Percentiles rank a stretch among this genome's conserved stretches.
phyloP scores from a whole-genome alignment of 331 rosid genomes.

The Spiraea crenata region DNA sequence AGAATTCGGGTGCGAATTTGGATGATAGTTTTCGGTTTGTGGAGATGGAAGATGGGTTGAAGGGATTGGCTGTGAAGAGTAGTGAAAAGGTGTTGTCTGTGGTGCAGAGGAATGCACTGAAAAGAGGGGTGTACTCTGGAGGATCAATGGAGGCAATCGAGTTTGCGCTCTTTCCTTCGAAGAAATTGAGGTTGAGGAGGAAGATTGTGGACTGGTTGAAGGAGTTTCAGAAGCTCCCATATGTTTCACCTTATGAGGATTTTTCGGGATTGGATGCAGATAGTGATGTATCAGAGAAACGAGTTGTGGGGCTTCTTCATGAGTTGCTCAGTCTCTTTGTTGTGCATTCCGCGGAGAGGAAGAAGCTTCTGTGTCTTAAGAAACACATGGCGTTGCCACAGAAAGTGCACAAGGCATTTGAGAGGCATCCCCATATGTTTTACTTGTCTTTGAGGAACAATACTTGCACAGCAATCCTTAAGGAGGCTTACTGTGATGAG shows the following conservation, averaged over 20 bases:
- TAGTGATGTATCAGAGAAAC: slow-evolving; percentile 70
- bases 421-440: slow-evolving; percentile 81
- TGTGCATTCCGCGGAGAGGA: slow-evolving; percentile 82
- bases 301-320: slow-evolving; percentile 77
- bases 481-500: slow-evolving; percentile 59
- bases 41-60: slow-evolving; percentile 70
- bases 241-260: slow-evolving; percentile 78
- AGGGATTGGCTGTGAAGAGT: slow-evolving; percentile 53
- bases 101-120: slow-evolving; percentile 61
- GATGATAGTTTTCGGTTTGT: slow-evolving; percentile 71
- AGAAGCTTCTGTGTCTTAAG: slow-evolving; percentile 72
- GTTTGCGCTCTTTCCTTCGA: slow-evolving; percentile 66
- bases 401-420: slow-evolving; percentile 83
- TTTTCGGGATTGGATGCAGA: slow-evolving; percentile 48
- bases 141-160: slow-evolving; percentile 56
- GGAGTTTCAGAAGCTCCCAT: slow-evolving; percentile 82
- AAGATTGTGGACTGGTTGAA: slow-evolving; percentile 68
- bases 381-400: slow-evolving; percentile 77
- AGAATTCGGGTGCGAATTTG: slow-evolving; percentile 46
- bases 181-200: slow-evolving; percentile 75
- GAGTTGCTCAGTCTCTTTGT: slow-evolving; percentile 77
- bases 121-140: slow-evolving; percentile 47
- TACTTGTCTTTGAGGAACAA: slow-evolving; percentile 68
- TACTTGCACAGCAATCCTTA: slow-evolving; percentile 79
- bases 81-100: slow-evolving; percentile 51